phyloP scores from a whole-genome alignment of 2,329 filamentous ascomycete genomes.

The Botrytis sinoallii region DNA sequence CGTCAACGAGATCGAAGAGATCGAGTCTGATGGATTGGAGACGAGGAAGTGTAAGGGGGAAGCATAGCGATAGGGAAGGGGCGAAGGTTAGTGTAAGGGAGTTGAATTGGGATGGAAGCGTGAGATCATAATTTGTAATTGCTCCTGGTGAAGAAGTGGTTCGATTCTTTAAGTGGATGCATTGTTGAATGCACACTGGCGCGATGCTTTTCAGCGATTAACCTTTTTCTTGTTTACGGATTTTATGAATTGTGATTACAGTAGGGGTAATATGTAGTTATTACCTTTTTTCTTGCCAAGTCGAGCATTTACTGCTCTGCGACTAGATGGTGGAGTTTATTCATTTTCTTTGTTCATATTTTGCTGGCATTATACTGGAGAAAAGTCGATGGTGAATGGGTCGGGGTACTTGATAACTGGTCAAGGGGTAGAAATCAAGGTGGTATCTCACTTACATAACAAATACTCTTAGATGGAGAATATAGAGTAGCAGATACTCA shows the following conservation, averaged over 20 bases:
- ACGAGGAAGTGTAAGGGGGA: constrained; percentile 12
- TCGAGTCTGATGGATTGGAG: constrained; percentile 20
- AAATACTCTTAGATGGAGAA: constrained; percentile 1
- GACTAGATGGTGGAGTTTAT: not conserved
- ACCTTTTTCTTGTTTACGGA: constrained; percentile 15
- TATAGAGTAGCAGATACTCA: not conserved
- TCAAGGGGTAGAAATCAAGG: not conserved
- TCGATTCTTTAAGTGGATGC: constrained; percentile 12
- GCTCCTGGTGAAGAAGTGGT: not conserved
- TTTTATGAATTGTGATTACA: constrained; percentile 17
- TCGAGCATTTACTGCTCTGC: not conserved
- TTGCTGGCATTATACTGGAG: not conserved
- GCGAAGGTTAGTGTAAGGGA: constrained; percentile 15
- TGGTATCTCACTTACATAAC: not conserved
- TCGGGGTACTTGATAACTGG: not conserved
- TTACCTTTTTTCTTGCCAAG: not conserved
- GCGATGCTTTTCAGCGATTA: constrained; percentile 16
- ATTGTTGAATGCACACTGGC: constrained; percentile 1
- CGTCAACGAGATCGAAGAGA: constrained; percentile 14
- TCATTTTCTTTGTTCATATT: constrained; percentile 13
- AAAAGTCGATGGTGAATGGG: not conserved
- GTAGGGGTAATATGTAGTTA: not conserved
- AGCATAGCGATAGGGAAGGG: not conserved
- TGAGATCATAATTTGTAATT: constrained; percentile 13
- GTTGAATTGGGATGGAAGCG: constrained; percentile 19